Evolutionary conservation across 2,329 filamentous ascomycete species (phyloP), one percentile per base, ranked within the genome.

Genomic region (Dichotomopilus funicola): DNA sequence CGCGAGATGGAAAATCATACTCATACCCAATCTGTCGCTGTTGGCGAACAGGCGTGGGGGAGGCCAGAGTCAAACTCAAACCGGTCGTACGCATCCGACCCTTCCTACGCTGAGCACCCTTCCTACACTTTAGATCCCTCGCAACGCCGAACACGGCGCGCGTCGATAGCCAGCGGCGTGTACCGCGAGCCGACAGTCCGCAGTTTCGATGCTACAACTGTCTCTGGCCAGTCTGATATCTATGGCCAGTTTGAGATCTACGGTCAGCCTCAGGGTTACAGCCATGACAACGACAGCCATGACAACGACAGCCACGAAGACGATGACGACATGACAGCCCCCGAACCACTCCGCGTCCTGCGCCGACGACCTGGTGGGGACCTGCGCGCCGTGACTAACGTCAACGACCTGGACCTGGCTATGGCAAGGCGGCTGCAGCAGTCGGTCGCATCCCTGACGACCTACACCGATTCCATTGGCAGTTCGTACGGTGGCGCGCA

Each of bases 311-410:
- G n/a, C n/a, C n/a, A n/a, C n/a, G n/a, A n/a, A 72, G 72, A 5
- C 75, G 4, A 65, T 73, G 3, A 75, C 19, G 54, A 57, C 0
- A 59, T 76, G 0, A 74, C 75, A 6, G 72, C 72, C 58, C 76
- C 79, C 1, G 72, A 73, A 19, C 82, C 82, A n/a, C 71, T 81
- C 6, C 80, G 85, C 45, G 76, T 86, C 43, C 76, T 94, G 59
- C 79, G 89, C 58, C 77, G 89, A 66, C 79, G 85, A 11, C 89
- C 88, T 6, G 89, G 88, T 48, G 88, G 89, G 37, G 84, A 92
- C 67, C 71, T 94, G 48, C 80, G 86, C 59, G 86, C 84, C 12
- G 86, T 81, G 40, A 79, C 78, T 13, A 86, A 85, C 57, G 80
- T 86, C 35, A 79, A 80, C 42, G 85, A 88, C 36, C 68, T 85